phyloP scores from a whole-genome alignment of 2,329 filamentous ascomycete species.

The Phyllosticta capitalensis region DNA sequence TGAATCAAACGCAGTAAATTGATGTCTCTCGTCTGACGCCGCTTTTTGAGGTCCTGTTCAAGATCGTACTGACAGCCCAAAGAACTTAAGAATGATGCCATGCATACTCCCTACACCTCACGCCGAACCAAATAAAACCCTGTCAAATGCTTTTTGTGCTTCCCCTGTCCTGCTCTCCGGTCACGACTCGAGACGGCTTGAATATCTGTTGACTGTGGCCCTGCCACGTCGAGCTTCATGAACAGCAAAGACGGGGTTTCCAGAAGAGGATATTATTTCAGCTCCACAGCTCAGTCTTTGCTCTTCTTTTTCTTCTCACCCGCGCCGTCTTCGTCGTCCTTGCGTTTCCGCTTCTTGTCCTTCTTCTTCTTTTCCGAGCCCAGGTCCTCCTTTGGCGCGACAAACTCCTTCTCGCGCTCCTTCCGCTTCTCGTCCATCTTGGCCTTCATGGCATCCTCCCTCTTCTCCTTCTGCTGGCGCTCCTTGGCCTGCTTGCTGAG shows the following conservation, averaged over 20 bases:
- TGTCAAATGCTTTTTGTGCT: neutral
- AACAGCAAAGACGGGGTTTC: neutral
- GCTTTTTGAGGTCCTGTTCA: neutral
- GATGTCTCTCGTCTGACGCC: too few species aligned
- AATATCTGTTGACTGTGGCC: neutral
- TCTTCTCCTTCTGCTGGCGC: constrained; percentile 65
- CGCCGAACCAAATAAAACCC: neutral
- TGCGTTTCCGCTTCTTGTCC: constrained; percentile 21
- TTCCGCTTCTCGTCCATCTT: constrained; percentile 84
- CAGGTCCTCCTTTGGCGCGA: constrained; percentile 70
- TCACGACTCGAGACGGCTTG: neutral
- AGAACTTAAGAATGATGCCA: neutral
- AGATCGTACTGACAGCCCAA: neutral
- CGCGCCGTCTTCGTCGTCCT: constrained; percentile 26
- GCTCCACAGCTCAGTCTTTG: neutral
- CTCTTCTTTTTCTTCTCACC: constrained; percentile 32
- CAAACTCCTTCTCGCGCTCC: constrained; percentile 76
- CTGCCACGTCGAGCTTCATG: neutral
- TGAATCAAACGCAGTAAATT: too few species aligned
- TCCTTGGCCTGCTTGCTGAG: constrained; percentile 88
- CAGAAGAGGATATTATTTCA: neutral
- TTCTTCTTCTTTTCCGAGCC: constrained; percentile 43
- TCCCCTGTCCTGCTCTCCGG: neutral
- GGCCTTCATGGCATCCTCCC: constrained; percentile 73
- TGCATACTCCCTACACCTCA: neutral